These are phyloP conservation scores for Arabidopsis thaliana DNA, from an alignment of 345 rosid genomes.

Conservation along the genomic window DNA sequence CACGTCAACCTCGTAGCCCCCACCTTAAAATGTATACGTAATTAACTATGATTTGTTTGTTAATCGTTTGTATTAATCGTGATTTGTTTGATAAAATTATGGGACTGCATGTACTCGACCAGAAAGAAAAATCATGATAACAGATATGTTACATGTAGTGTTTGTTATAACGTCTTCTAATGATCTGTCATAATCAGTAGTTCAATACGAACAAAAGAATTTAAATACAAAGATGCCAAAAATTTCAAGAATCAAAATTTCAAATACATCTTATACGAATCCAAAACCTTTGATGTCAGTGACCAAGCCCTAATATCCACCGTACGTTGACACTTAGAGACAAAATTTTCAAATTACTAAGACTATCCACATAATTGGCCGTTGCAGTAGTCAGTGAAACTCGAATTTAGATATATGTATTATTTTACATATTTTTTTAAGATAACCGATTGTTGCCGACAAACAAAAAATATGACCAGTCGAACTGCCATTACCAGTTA, in stretches of 20 bases:
- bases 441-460: conserved; percentile 7
- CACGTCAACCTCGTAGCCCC: conserved; percentile 38
- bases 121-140: conserved; percentile 5
- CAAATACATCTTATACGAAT: conserved; percentile 10
- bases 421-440: neutral
- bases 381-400: neutral
- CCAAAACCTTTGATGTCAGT: conserved; percentile 14
- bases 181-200: conserved; percentile 22
- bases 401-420: neutral
- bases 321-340: conserved; percentile 15
- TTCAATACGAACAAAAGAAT: neutral
- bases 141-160: neutral
- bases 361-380: neutral
- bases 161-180: neutral
- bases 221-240: conserved; percentile 12
- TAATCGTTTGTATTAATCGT: conserved; percentile 18
- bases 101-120: conserved; percentile 7
- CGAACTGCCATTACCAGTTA: conserved; percentile 17
- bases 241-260: neutral
- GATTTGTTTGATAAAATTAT: conserved; percentile 26
- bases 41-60: conserved; percentile 28
- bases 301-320: conserved; percentile 25
- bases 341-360: conserved; percentile 22
- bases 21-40: conserved; percentile 1
- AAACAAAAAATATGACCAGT: conserved; percentile 7